Evolutionary conservation across 1,284 basidiomycete species (phyloP).

Genomic region (Cutaneotrichosporon dermatis): DNA sequence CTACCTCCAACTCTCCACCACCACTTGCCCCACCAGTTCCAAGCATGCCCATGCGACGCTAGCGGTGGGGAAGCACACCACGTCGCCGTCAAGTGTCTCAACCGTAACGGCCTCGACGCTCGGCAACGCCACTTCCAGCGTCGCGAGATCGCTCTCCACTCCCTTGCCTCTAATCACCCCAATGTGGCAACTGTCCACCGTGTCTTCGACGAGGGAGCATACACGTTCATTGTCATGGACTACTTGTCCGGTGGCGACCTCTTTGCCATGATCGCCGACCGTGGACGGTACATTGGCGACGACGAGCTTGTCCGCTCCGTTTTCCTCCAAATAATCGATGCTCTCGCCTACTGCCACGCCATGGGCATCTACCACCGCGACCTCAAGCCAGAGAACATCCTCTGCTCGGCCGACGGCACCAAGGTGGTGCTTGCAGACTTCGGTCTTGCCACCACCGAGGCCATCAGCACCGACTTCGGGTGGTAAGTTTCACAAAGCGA

Average conservation of each 20-base stretch:
- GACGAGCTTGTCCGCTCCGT: slow-evolving; percentile 77
- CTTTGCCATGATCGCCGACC: slow-evolving; percentile 68
- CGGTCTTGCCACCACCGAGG: slow-evolving; percentile 89
- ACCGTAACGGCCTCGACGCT: slow-evolving; percentile 57
- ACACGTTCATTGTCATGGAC: slow-evolving; percentile 61
- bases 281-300: slow-evolving; percentile 64
- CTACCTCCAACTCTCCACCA: background rate
- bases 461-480: slow-evolving; percentile 82
- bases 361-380: slow-evolving; percentile 88
- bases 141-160: slow-evolving; percentile 61
- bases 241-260: slow-evolving; percentile 83
- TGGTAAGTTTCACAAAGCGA: slow-evolving; percentile 46
- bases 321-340: slow-evolving; percentile 88
- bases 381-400: slow-evolving; percentile 95
- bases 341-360: slow-evolving; percentile 75
- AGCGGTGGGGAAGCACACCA: slow-evolving; percentile 52
- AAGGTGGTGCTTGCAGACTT: slow-evolving; percentile 91
- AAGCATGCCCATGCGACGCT: background rate
- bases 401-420: slow-evolving; percentile 71
- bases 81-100: slow-evolving; percentile 86
- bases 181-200: slow-evolving; percentile 86
- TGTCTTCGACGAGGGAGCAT: slow-evolving; percentile 67
- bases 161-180: slow-evolving; percentile 64
- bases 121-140: slow-evolving; percentile 78
- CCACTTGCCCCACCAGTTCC: background rate